phyloP scores from a whole-genome alignment of 2,329 filamentous ascomycete species.

The Lasiodiplodia sp. region DNA sequence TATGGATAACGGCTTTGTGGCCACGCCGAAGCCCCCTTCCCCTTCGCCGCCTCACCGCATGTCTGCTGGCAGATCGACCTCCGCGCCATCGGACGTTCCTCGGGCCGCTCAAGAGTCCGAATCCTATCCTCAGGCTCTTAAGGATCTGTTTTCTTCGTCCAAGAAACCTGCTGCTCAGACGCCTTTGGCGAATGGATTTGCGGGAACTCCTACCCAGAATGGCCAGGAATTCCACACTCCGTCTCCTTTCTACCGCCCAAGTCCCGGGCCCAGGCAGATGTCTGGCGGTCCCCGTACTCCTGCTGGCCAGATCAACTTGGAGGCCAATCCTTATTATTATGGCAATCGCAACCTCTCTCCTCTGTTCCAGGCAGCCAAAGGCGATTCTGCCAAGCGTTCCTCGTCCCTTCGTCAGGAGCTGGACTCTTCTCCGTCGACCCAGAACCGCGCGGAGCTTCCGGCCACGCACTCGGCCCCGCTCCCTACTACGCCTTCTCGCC shows the following conservation, averaged over 20 bases:
- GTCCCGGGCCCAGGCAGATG: constrained; percentile 35
- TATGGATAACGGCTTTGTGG: constrained; percentile 57
- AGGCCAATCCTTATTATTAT: constrained; percentile 48
- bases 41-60: constrained; percentile 28
- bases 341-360: constrained; percentile 58
- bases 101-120: constrained; percentile 46
- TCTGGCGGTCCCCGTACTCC: constrained; percentile 44
- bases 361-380: constrained; percentile 56
- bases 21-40: constrained; percentile 24
- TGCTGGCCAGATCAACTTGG: constrained; percentile 33
- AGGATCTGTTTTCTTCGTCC: constrained; percentile 52
- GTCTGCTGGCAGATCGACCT: constrained; percentile 58
- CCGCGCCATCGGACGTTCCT: constrained; percentile 27
- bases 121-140: constrained; percentile 51
- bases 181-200: not conserved
- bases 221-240: constrained; percentile 41
- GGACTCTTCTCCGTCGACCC: constrained; percentile 22
- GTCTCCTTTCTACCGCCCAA: constrained; percentile 49
- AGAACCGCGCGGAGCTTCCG: constrained; percentile 11
- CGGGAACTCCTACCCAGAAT: constrained; percentile 9
- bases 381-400: constrained; percentile 51
- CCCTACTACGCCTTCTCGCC: constrained; percentile 29
- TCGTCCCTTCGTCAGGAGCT: constrained; percentile 55
- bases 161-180: constrained; percentile 19
- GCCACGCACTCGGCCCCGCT: not conserved